Evolutionary conservation across 768 basidiomycete species (phyloP), one percentile per base, ranked within the genome.

Genomic region (Tylopilus rubrobrunneus): DNA sequence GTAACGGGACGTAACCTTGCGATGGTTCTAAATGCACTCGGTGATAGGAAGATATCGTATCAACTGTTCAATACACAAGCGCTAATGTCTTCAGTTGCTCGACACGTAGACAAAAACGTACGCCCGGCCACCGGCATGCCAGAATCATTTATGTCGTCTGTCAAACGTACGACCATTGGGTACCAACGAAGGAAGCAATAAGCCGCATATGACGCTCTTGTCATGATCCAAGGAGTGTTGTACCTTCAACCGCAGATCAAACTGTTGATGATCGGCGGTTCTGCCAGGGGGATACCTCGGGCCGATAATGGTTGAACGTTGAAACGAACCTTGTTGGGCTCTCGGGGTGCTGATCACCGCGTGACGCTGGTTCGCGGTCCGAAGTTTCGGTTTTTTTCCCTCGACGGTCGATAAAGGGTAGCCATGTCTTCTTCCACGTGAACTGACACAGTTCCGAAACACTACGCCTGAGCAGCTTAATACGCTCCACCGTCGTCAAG

Each of bases 1-100:
- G 74, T 90, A 49, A 67, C 46, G 42, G 44, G 43, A 49, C 12
- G 29, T 47, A 34, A 41, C 51, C 36, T 45, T 48, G 36, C 61
- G 58, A 59, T 52, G 55, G 51, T 50, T 48, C 25, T 25, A 37
- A 15, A 40, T 55, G 55, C 33, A 31, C 50, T n/a, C 29, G 40
- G 23, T 27, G 40, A 56, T 51, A 52, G 21, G 57, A 57, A 39
- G 45, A 51, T 68, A 60, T 56, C 40, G 53, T 67, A 59, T 54
- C 44, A 45, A 49, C 37, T 62, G 60, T 60, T 61, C 61, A 55
- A 54, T 63, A 31, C 48, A 52, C 49, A 27, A 39, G 9, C 17
- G 29, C 55, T 57, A 44, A 57, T 61, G 40, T 17, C 19, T 37
- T 45, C 27, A n/a, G 37, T 44, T 29, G n/a, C 49, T 11, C 48